Percentiles rank a stretch among this genome's conserved stretches.
These are phyloP conservation scores for Macrocybe sp. DNA, from an alignment of 1,284 basidiomycete genomes.

Conservation along the genomic window DNA sequence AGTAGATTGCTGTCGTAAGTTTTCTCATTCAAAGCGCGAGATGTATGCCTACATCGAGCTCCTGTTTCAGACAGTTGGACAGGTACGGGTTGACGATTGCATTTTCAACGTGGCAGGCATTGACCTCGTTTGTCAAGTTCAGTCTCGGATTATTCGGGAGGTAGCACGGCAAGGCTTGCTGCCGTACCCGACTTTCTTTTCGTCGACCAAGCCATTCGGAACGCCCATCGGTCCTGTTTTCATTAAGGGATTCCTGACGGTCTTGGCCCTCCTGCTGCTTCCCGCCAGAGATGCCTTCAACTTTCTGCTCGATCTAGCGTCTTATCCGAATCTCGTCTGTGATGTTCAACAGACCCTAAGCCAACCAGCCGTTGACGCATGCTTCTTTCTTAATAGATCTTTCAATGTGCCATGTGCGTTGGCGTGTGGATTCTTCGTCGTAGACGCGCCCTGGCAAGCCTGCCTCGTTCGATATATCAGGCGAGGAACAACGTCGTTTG, in stretches of 20 bases:
- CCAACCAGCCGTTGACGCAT: neutral
- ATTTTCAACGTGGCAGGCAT: neutral
- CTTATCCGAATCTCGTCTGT: slow-evolving; percentile 24
- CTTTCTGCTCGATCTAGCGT: slow-evolving; percentile 26
- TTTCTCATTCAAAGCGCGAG: neutral
- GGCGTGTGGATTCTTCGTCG: slow-evolving; percentile 25
- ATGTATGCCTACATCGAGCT: neutral
- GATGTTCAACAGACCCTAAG: neutral
- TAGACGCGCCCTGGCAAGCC: slow-evolving; percentile 14
- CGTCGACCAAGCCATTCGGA: slow-evolving; percentile 27
- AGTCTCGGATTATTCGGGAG: slow-evolving; percentile 28
- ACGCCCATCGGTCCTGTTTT: slow-evolving; percentile 25
- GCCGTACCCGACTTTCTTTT: slow-evolving; percentile 25
- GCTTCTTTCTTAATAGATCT: slow-evolving; percentile 16
- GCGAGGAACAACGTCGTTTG: slow-evolving; percentile 18
- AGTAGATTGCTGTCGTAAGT: slow-evolving; percentile 25
- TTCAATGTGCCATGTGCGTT: slow-evolving; percentile 20
- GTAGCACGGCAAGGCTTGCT: slow-evolving; percentile 28
- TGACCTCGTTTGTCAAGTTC: neutral
- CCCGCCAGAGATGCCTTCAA: slow-evolving; percentile 29
- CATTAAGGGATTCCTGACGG: slow-evolving; percentile 21
- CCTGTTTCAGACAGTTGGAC: slow-evolving; percentile 19
- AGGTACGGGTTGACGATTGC: slow-evolving; percentile 10
- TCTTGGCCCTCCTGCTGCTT: slow-evolving; percentile 20
- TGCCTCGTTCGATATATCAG: slow-evolving; percentile 19